phyloP scores from a whole-genome alignment of 257 asterid species.

The Penstemon davidsonii region DNA sequence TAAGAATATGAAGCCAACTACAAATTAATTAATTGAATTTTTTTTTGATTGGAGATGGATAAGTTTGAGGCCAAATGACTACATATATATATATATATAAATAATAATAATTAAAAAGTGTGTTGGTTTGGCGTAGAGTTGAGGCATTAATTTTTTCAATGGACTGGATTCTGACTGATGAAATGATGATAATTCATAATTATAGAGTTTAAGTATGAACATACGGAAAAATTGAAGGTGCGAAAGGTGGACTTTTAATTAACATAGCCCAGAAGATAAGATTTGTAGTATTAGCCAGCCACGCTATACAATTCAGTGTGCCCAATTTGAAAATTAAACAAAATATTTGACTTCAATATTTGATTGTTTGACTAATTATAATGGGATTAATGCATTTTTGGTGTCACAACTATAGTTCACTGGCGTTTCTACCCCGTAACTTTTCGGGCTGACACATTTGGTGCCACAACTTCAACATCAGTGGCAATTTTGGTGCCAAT shows the following conservation, averaged over 20 bases:
- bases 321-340: slow-evolving; percentile 23
- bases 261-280: slow-evolving; percentile 27
- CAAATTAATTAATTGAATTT: neutral
- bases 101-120: neutral
- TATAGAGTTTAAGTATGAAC: neutral
- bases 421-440: too few relatives aligned
- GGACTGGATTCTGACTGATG: neutral
- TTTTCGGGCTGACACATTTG: too few relatives aligned
- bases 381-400: too few relatives aligned
- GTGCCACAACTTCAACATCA: too few relatives aligned
- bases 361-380: neutral
- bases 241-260: slow-evolving; percentile 12
- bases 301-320: neutral
- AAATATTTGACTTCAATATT: neutral
- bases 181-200: neutral
- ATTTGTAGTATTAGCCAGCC: slow-evolving; percentile 7
- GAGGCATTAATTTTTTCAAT: neutral
- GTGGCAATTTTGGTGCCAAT: too few relatives aligned
- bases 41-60: neutral
- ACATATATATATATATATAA: neutral
- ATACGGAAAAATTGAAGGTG: neutral
- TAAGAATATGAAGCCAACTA: neutral
- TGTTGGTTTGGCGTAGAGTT: too few relatives aligned
- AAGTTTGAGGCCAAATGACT: neutral
- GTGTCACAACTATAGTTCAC: too few relatives aligned